Base-by-base conservation (phyloP, 495 filamentous ascomycete genomes). In the Aspergillus leporis region DNA sequence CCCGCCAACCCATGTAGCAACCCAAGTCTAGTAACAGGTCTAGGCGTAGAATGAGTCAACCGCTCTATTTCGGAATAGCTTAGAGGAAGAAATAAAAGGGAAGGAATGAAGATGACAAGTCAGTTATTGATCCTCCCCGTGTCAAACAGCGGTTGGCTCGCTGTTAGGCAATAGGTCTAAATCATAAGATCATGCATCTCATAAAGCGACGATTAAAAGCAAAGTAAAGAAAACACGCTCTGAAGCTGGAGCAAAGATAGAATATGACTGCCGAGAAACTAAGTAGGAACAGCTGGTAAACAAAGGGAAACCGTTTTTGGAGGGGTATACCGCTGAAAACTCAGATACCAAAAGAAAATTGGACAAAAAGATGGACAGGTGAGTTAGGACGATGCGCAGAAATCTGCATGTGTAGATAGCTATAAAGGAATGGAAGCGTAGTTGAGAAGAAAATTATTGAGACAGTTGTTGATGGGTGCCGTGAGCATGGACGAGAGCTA, bases 271-370 rank as follows among this genome's bases (percentile, higher is more conserved):
- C 32, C 28, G 51, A 51, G 30, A 61, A n/a, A 47, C 34, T 32
- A 36, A 22, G 40, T 46, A 31, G 38, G 41, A 49, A 60, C 56
- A 60, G 63, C 57, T 56, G 60, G 54, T 63, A 57, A 53, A 66
- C 57, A 65, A 59, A 64, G 43, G 50, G 60, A 61, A 55, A 51
- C 56, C 53, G 56, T 56, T 68, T 64, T 66, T 56, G 38, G 61
- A 50, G 61, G 64, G 66, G 66, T 69, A 69, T 69, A 69, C 66
- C 61, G 66, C 66, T 66, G 59, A 58, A 66, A 65, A 62, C 63
- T 61, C 55, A 58, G 58, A 60, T 54, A 55, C 54, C 55, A 47
- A 59, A 53, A 51, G 57, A 36, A 52, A 59, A 41, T 16, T 36
- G 40, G 36, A 34, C 10, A 7, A 56, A 49, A 40, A 40, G 51